phyloP scores from a whole-genome alignment of 768 basidiomycete species.

The Boletus vermiculosoides region DNA sequence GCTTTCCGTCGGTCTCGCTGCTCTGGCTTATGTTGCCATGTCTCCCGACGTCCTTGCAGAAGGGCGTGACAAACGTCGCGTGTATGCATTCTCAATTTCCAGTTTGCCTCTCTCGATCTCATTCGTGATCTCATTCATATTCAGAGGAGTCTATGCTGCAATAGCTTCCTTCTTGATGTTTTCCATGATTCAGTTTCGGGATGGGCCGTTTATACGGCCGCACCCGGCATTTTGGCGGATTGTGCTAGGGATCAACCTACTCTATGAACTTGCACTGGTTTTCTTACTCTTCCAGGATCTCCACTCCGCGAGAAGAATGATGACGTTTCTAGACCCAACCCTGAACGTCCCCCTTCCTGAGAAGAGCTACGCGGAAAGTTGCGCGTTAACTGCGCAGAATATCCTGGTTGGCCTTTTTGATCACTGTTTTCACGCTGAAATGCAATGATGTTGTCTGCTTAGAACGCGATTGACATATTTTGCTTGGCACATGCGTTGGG shows the following conservation, averaged over 20 bases:
- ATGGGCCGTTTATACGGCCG: conserved; percentile 85
- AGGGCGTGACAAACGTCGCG: conserved; percentile 74
- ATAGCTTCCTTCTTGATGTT: conserved; percentile 74
- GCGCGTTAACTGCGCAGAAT: conserved; percentile 56
- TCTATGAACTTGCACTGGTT: conserved; percentile 80
- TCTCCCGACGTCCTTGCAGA: conserved; percentile 83
- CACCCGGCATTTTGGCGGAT: conserved; percentile 87
- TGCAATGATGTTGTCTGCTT: background rate
- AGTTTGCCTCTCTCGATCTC: background rate
- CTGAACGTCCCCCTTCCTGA: conserved; percentile 75
- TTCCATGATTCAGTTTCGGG: conserved; percentile 86
- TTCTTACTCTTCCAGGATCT: conserved; percentile 87
- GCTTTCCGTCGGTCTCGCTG: conserved; percentile 60
- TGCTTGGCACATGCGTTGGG: conserved; percentile 82
- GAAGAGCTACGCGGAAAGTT: conserved; percentile 85
- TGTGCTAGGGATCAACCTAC: conserved; percentile 74
- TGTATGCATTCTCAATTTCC: conserved; percentile 47
- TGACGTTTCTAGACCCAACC: conserved; percentile 72
- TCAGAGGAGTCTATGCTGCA: conserved; percentile 75
- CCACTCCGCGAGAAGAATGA: conserved; percentile 70
- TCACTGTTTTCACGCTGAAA: background rate
- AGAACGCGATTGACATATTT: conserved; percentile 85
- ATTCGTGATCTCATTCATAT: conserved; percentile 14
- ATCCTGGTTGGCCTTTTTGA: conserved; percentile 56
- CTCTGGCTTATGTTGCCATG: conserved; percentile 79